These are phyloP conservation scores for Phoma sp. DNA, from an alignment of 2,329 filamentous ascomycete species.

Conservation along the genomic window DNA sequence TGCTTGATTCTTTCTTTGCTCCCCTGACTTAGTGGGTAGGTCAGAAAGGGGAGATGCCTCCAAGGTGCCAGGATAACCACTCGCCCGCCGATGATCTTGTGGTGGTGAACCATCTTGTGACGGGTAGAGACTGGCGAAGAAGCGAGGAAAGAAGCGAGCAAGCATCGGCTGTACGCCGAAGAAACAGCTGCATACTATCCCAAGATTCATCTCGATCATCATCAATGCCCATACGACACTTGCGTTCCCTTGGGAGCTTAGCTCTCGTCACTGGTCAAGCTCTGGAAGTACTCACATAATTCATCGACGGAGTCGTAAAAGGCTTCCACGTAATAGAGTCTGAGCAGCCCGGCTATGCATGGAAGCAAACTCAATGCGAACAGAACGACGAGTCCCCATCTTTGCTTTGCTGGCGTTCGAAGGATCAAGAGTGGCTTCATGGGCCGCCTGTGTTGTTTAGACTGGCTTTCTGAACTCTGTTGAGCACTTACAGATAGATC, in stretches of 20 bases:
- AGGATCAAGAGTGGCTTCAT: slow-evolving; percentile 35
- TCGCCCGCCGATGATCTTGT: background rate
- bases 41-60: background rate
- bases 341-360: slow-evolving; percentile 34
- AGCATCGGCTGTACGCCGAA: slow-evolving; percentile 43
- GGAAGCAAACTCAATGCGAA: slow-evolving; percentile 37
- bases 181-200: slow-evolving; percentile 42
- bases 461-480: too few relatives aligned
- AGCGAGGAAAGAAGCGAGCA: slow-evolving; percentile 31
- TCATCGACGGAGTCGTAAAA: slow-evolving; percentile 36
- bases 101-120: background rate
- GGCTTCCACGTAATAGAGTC: slow-evolving; percentile 38
- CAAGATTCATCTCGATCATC: slow-evolving; percentile 37
- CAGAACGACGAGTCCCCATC: slow-evolving; percentile 35
- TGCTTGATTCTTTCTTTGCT: background rate
- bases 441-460: slow-evolving; percentile 26
- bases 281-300: slow-evolving; percentile 26
- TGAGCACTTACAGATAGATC: slow-evolving; percentile 32
- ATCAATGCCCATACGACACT: slow-evolving; percentile 30
- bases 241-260: slow-evolving; percentile 27
- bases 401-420: slow-evolving; percentile 36
- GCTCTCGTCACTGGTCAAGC: background rate
- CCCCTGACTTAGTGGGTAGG: background rate
- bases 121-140: slow-evolving; percentile 22
- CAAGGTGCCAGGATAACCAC: background rate